Percentiles rank a stretch among this genome's conserved stretches.
These are phyloP conservation scores for Rhizopogon vinicolor DNA, from an alignment of 768 basidiomycete species.

Conservation along the genomic window DNA sequence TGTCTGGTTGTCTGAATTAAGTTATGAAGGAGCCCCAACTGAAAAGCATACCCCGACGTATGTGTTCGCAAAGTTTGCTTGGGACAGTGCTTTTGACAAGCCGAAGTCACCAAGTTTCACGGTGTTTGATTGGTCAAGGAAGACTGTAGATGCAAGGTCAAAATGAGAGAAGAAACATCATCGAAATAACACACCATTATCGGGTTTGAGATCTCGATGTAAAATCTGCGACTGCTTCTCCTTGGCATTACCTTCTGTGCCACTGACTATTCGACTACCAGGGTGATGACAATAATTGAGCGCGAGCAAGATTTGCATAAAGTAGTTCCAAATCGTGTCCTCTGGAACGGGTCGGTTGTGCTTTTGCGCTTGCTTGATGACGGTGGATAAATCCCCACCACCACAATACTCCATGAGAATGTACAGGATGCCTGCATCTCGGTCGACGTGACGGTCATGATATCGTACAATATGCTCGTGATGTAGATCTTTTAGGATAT, in stretches of 20 bases:
- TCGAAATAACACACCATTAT: slow-evolving; percentile 68
- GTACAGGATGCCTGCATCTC: slow-evolving; percentile 86
- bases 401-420: slow-evolving; percentile 99
- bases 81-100: slow-evolving; percentile 84
- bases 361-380: slow-evolving; percentile 78
- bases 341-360: slow-evolving; percentile 76
- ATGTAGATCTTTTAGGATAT: slow-evolving; percentile 92
- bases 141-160: slow-evolving; percentile 49
- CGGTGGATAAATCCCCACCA: slow-evolving; percentile 85
- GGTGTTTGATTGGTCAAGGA: slow-evolving; percentile 77
- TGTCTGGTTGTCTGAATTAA: slow-evolving; percentile 65
- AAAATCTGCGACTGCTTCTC: slow-evolving; percentile 71
- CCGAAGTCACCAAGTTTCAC: slow-evolving; percentile 98
- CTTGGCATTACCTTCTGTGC: slow-evolving; percentile 36
- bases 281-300: slow-evolving; percentile 93
- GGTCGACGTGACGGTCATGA: slow-evolving; percentile 88
- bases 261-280: slow-evolving; percentile 39
- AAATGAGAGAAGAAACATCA: not conserved
- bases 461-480: slow-evolving; percentile 97
- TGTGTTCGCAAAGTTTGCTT: slow-evolving; percentile 88
- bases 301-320: slow-evolving; percentile 88
- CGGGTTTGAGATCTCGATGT: slow-evolving; percentile 95
- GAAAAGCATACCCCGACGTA: slow-evolving; percentile 82
- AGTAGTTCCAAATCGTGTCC: slow-evolving; percentile 94
- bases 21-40: not conserved